Percentiles rank a stretch among this genome's conserved stretches.
Evolutionary conservation across 129 eudicot genomes (phyloP).

Genomic region (Escallonia rubra): DNA sequence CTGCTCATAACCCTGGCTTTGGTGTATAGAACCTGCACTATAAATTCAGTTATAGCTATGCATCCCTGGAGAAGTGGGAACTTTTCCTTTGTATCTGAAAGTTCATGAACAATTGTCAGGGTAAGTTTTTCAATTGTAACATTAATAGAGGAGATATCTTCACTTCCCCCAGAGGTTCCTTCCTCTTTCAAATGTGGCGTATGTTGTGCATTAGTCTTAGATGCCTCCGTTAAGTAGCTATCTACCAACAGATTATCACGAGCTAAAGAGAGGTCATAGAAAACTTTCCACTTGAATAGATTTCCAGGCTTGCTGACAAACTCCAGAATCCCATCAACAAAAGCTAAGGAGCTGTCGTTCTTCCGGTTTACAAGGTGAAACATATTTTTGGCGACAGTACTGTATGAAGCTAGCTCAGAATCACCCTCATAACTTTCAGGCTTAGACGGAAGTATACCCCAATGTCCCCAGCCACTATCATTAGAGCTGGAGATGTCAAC

Average conservation of each 20-base stretch:
- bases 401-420: constrained; percentile 38
- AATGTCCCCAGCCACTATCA: constrained; percentile 65
- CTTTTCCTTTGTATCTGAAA: constrained; percentile 61
- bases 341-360: constrained; percentile 65
- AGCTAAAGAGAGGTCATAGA: constrained; percentile 31
- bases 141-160: constrained; percentile 30
- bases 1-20: constrained; percentile 75
- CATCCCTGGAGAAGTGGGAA: constrained; percentile 74
- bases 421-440: constrained; percentile 54
- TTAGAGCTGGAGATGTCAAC: constrained; percentile 64
- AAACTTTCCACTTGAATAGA: constrained; percentile 82
- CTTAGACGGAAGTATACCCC: constrained; percentile 53
- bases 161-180: constrained; percentile 14
- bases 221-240: constrained; percentile 18
- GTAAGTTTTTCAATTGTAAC: constrained; percentile 40
- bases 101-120: constrained; percentile 72
- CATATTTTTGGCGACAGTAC: constrained; percentile 28
- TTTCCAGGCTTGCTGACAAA: constrained; percentile 71
- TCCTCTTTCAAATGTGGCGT: constrained; percentile 13
- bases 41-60: constrained; percentile 38
- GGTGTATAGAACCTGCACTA: constrained; percentile 42
- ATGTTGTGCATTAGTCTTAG: constrained; percentile 21
- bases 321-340: constrained; percentile 75
- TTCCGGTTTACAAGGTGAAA: constrained; percentile 78
- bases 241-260: constrained; percentile 22